phyloP scores from a whole-genome alignment of 2,329 filamentous ascomycete genomes.

The Epichloe amarillans region DNA sequence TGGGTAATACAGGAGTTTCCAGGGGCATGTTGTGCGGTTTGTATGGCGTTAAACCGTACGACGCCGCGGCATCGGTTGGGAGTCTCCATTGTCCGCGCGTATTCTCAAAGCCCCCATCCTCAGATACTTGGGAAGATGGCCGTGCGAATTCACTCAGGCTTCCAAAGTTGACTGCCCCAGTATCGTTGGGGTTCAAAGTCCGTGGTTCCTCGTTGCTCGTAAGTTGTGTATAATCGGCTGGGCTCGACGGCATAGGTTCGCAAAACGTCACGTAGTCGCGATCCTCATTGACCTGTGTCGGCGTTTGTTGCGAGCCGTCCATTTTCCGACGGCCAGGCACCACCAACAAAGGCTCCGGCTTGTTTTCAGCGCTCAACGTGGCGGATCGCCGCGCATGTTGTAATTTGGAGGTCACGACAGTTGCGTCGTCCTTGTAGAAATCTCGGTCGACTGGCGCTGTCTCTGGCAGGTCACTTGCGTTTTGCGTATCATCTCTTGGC shows the following conservation, averaged over 20 bases:
- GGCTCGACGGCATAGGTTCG: conserved; percentile 16
- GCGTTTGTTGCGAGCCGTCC: conserved; percentile 37
- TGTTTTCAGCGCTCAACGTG: not conserved
- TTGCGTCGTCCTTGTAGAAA: not conserved
- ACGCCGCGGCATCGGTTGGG: conserved; percentile 17
- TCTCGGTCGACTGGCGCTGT: not conserved
- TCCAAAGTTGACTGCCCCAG: conserved; percentile 35
- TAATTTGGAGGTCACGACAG: not conserved
- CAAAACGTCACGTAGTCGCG: conserved; percentile 40
- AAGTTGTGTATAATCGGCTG: conserved; percentile 14
- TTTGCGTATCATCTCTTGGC: not conserved
- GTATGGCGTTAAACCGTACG: conserved; percentile 15
- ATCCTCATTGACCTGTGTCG: conserved; percentile 42
- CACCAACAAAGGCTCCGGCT: not conserved
- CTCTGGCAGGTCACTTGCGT: conserved; percentile 1
- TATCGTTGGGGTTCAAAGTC: conserved; percentile 33
- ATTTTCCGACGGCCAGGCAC: conserved; percentile 14
- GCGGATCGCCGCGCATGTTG: conserved; percentile 9
- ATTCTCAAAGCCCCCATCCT: conserved; percentile 26
- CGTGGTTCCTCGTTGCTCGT: conserved; percentile 18
- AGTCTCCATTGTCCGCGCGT: conserved; percentile 26
- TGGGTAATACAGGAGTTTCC: conserved; percentile 36
- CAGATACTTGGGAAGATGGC: conserved; percentile 28
- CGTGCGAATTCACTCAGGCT: conserved; percentile 21
- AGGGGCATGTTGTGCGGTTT: conserved; percentile 18